Conservation (phyloP, 257 asterid species). For the Solanum rostratum region DNA sequence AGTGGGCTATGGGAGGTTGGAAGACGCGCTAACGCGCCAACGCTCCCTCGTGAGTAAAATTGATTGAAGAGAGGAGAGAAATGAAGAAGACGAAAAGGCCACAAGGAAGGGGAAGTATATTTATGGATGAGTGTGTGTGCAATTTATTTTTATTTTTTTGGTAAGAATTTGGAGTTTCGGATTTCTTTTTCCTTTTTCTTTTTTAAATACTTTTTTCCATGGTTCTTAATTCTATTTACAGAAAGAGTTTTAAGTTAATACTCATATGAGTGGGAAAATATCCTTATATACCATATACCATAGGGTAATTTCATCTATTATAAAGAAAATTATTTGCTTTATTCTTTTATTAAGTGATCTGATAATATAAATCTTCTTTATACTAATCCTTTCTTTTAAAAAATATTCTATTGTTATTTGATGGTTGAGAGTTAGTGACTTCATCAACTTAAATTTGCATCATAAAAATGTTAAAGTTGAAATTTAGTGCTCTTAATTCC, state of each 20-base stretch:
- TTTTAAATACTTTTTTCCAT: not conserved
- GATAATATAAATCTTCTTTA: not conserved
- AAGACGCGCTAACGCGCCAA: conserved; percentile 32
- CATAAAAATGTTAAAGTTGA: not conserved
- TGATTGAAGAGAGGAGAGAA: not conserved
- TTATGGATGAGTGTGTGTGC: not conserved
- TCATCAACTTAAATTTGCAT: not conserved
- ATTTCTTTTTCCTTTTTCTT: not conserved
- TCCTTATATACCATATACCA: not conserved
- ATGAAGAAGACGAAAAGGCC: not conserved
- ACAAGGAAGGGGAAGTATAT: conserved; percentile 4
- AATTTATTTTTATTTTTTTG: not conserved
- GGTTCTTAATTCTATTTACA: not conserved
- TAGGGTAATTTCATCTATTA: not conserved
- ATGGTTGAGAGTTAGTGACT: not conserved
- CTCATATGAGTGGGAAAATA: no score
- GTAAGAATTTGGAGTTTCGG: conserved; percentile 11
- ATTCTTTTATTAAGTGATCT: not conserved
- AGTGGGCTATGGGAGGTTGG: not conserved
- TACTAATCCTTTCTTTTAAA: not conserved
- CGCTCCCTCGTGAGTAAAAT: conserved; percentile 34
- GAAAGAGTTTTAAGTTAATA: not conserved
- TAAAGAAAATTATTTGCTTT: not conserved
- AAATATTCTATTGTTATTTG: not conserved
- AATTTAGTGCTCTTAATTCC: not conserved